phyloP scores from a whole-genome alignment of 805 yeast genomes.

The Komagataella pseudopastoris region DNA sequence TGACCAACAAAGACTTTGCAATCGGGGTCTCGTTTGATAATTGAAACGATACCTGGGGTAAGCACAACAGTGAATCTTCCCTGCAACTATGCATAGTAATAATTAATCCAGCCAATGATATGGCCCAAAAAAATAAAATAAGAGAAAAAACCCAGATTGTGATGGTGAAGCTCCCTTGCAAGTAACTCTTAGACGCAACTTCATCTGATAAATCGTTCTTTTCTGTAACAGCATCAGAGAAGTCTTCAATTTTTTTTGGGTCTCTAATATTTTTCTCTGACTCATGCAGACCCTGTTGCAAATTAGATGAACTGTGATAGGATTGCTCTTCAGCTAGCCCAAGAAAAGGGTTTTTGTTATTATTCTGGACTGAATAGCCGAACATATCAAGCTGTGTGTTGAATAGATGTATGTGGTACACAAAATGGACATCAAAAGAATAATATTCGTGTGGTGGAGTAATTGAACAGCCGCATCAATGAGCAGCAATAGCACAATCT shows the following conservation, averaged over 20 bases:
- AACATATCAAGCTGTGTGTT: neutral
- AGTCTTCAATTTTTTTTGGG: neutral
- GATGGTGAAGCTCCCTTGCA: constrained; percentile 2
- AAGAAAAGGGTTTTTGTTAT: neutral
- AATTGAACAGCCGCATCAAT: neutral
- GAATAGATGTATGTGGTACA: neutral
- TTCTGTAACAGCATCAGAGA: neutral
- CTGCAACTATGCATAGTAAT: constrained; percentile 19
- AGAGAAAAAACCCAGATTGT: constrained; percentile 8
- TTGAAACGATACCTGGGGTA: constrained; percentile 30
- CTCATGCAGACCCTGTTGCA: neutral
- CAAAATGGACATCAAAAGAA: neutral
- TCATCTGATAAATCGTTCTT: neutral
- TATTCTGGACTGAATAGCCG: neutral
- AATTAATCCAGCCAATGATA: neutral
- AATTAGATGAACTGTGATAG: neutral
- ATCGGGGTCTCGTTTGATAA: constrained; percentile 21
- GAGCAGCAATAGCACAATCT: neutral
- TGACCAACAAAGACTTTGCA: constrained; percentile 18
- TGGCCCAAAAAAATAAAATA: neutral
- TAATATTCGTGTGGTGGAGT: neutral
- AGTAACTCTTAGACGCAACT: constrained; percentile 7
- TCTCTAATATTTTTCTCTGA: neutral
- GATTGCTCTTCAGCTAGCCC: neutral
- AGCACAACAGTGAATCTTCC: constrained; percentile 16